These are phyloP conservation scores for Magnaporthiopsis incrustans DNA, from an alignment of 2,329 filamentous ascomycete genomes.

Conservation along the genomic window DNA sequence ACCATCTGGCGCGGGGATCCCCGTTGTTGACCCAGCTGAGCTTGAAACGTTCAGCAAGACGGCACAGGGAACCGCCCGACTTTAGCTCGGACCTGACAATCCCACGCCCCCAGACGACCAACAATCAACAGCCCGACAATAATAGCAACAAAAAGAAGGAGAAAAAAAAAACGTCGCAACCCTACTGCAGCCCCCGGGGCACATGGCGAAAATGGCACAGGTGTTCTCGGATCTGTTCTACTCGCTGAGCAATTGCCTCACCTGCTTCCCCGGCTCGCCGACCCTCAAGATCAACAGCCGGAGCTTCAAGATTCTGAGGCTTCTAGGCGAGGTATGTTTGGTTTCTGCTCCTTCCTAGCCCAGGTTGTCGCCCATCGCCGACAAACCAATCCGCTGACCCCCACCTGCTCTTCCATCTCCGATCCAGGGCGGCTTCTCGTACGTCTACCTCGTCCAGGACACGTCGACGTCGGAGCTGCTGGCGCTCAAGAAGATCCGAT, in stretches of 20 bases:
- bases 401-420: too few species aligned
- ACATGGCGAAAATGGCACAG: conserved; percentile 56
- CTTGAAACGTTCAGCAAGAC: too few species aligned
- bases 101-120: not conserved
- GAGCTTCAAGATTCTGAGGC: conserved; percentile 89
- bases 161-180: not conserved
- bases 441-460: conserved; percentile 97
- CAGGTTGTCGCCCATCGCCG: not conserved
- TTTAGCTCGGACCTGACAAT: too few species aligned
- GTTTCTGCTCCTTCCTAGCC: conserved; percentile 14
- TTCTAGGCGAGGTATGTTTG: conserved; percentile 72
- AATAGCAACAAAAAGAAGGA: not conserved
- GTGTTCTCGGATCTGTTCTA: conserved; percentile 84
- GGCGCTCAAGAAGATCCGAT: conserved; percentile 97
- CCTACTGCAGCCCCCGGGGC: too few species aligned
- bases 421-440: conserved; percentile 83
- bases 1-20: too few species aligned
- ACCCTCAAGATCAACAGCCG: conserved; percentile 91
- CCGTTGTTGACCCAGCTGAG: too few species aligned
- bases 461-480: conserved; percentile 75
- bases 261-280: conserved; percentile 90
- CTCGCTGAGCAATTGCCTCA: conserved; percentile 89
- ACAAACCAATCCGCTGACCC: not conserved
- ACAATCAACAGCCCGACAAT: not conserved
- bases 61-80: too few species aligned